Conservation (phyloP, 139 green algal species). For the Pleodorina starrii region DNA sequence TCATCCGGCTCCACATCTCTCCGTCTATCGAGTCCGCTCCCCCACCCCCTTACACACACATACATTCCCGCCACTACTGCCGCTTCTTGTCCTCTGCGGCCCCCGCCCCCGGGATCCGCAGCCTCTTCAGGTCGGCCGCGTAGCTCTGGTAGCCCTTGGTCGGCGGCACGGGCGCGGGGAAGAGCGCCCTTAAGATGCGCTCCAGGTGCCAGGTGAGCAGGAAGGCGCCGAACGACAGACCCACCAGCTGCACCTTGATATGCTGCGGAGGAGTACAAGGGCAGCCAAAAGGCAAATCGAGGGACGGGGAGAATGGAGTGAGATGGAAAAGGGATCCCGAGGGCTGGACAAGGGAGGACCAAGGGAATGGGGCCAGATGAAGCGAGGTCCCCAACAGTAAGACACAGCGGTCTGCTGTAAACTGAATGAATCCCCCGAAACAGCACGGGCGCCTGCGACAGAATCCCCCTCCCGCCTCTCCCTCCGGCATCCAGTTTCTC, state of each 20-base stretch:
- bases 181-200: slow-evolving; percentile 44
- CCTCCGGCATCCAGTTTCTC: not conserved
- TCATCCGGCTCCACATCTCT: no score
- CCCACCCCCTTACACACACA: no score
- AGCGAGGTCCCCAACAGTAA: not conserved
- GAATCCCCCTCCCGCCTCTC: no score
- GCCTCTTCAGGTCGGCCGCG: not conserved
- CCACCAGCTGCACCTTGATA: slow-evolving; percentile 54
- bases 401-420: not conserved
- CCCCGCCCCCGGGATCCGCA: not conserved
- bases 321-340: not conserved
- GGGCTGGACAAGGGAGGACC: not conserved
- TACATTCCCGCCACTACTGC: no score
- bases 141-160: slow-evolving; percentile 47
- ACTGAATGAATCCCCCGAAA: not conserved
- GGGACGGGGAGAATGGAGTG: not conserved
- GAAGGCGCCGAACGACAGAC: slow-evolving; percentile 38
- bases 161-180: slow-evolving; percentile 46
- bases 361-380: not conserved
- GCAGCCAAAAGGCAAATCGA: not conserved
- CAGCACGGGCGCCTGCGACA: no score
- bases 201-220: slow-evolving; percentile 36
- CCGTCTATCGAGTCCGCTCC: no score
- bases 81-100: not conserved
- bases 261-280: not conserved